phyloP scores from a whole-genome alignment of 148 eudicot genomes.

The Oxyria digyna region DNA sequence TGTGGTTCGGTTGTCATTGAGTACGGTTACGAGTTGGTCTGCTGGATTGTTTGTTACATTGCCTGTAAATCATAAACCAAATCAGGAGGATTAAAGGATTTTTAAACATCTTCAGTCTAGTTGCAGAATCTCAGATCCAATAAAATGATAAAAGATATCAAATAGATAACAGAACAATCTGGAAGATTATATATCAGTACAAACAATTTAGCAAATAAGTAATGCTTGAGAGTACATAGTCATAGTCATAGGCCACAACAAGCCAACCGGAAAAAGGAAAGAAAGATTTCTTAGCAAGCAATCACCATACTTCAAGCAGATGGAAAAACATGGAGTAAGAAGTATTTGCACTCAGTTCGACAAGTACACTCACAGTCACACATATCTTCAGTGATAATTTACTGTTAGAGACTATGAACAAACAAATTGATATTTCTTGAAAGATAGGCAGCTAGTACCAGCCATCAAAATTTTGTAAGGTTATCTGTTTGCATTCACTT shows the following conservation, averaged over 20 bases:
- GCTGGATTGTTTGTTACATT: slow-evolving; percentile 84
- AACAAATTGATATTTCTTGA: background rate
- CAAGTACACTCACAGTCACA: background rate
- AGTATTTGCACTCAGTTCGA: background rate
- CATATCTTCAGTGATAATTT: background rate
- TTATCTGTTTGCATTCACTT: background rate
- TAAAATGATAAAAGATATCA: slow-evolving; percentile 4
- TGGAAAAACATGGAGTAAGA: background rate
- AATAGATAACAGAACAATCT: too few relatives aligned
- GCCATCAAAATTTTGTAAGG: background rate
- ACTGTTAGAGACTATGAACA: background rate
- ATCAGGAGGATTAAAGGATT: background rate
- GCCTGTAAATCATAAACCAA: slow-evolving; percentile 24
- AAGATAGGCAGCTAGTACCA: background rate
- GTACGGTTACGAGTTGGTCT: slow-evolving; percentile 51
- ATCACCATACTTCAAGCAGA: background rate
- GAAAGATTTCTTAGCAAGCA: background rate
- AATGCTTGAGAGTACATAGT: background rate
- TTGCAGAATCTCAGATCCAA: background rate
- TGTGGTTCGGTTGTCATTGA: slow-evolving; percentile 72
- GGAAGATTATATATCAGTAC: background rate
- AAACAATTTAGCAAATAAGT: background rate
- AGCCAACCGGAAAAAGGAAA: background rate
- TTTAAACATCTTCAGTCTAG: background rate
- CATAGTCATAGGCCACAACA: background rate